Evolutionary conservation across 176 grass and related monocot species (phyloP).

Genomic region (Raddia guianensis): DNA sequence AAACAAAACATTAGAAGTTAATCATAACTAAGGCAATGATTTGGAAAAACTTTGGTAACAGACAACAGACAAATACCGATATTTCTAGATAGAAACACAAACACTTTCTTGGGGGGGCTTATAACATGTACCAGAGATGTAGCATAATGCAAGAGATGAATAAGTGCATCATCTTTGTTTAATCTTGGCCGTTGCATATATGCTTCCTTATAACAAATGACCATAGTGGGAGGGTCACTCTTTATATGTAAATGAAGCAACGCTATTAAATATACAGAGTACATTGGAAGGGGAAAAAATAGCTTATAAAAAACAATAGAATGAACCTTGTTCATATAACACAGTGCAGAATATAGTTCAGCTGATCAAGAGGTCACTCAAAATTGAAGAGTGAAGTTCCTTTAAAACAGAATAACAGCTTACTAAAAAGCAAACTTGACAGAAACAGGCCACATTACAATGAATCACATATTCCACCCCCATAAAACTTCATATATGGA

Average conservation of each 20-base stretch:
- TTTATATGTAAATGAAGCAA: slow-evolving; percentile 36
- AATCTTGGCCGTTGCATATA: slow-evolving; percentile 43
- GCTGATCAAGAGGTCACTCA: neutral
- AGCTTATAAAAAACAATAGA: neutral
- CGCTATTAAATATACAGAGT: neutral
- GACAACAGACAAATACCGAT: slow-evolving; percentile 27
- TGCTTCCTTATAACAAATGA: slow-evolving; percentile 45
- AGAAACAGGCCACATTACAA: neutral
- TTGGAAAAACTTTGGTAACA: neutral
- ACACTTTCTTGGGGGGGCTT: neutral
- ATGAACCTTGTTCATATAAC: neutral
- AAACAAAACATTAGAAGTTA: slow-evolving; percentile 9
- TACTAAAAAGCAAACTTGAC: neutral
- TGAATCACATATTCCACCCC: neutral
- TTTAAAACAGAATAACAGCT: neutral
- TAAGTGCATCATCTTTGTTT: slow-evolving; percentile 47
- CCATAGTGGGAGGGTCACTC: slow-evolving; percentile 16
- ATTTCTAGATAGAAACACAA: neutral
- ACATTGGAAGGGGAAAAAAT: neutral
- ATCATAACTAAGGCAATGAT: neutral
- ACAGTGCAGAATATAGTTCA: neutral
- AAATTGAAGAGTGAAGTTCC: neutral
- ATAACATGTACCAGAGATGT: slow-evolving; percentile 44
- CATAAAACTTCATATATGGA: neutral
- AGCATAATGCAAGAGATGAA: slow-evolving; percentile 29